Percentiles rank a stretch among this genome's conserved stretches.
phyloP scores from a whole-genome alignment of 345 rosid species.

The Aegle marmelos region DNA sequence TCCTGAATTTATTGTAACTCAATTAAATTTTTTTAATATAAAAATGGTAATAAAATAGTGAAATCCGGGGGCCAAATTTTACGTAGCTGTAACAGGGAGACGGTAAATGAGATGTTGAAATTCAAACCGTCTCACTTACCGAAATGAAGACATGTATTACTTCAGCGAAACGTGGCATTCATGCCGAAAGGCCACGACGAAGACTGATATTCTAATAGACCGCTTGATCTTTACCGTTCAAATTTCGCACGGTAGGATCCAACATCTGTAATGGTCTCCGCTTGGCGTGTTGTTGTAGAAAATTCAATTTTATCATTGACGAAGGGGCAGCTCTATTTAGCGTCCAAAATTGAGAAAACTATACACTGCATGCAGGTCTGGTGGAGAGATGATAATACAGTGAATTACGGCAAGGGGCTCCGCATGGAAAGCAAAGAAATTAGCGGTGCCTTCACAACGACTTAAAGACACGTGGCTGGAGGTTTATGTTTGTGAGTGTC shows the following conservation, averaged over 20 bases:
- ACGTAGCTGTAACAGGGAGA: no score
- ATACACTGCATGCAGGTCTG: neutral
- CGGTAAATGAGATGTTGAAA: neutral
- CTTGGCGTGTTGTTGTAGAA: neutral
- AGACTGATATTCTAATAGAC: neutral
- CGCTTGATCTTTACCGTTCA: constrained; percentile 9
- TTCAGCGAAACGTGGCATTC: constrained; percentile 13
- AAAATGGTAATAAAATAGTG: no score
- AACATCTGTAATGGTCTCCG: neutral
- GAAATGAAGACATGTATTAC: neutral
- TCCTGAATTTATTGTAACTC: no score
- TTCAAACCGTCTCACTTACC: neutral
- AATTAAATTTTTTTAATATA: no score
- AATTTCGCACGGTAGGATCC: neutral
- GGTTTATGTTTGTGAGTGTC: no score
- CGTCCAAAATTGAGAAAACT: neutral
- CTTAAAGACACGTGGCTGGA: neutral
- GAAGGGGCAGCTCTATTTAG: neutral
- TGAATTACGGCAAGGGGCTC: neutral
- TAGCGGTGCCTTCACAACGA: no score
- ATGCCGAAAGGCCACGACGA: constrained; percentile 3
- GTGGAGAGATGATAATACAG: no score
- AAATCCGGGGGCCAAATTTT: no score
- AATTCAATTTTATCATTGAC: neutral
- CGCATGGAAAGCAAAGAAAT: neutral